A percentile compares a stretch with the other conserved stretches of the same genome.
These are phyloP conservation scores for Chaetoceros muelleri DNA, from an alignment of 108 stramenopile genomes.

Conservation along the genomic window DNA sequence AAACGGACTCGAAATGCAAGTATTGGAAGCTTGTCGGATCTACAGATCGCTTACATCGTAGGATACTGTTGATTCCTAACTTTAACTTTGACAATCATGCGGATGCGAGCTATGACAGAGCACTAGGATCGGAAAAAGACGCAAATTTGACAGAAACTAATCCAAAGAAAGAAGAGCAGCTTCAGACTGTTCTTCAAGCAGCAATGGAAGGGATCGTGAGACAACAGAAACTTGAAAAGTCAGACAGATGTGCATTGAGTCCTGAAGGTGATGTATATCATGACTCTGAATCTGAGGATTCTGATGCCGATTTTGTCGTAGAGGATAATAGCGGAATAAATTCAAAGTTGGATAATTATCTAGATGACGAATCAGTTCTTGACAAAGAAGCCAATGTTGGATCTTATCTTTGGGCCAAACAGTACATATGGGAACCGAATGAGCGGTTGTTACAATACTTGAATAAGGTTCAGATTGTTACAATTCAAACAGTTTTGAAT, in stretches of 20 bases:
- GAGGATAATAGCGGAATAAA: background rate
- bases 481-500: constrained; percentile 36
- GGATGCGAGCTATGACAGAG: constrained; percentile 56
- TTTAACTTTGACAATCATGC: constrained; percentile 45
- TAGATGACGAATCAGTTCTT: constrained; percentile 19
- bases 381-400: constrained; percentile 19
- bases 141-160: constrained; percentile 36
- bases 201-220: constrained; percentile 1
- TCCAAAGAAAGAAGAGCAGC: constrained; percentile 34
- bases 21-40: constrained; percentile 51
- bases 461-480: constrained; percentile 55
- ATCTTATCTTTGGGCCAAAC: constrained; percentile 61
- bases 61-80: constrained; percentile 46
- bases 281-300: constrained; percentile 18
- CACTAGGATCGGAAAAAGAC: constrained; percentile 53
- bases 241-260: no score
- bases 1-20: background rate
- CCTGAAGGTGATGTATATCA: constrained; percentile 37
- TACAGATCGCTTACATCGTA: constrained; percentile 58
- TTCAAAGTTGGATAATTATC: constrained; percentile 21
- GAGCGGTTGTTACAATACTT: constrained; percentile 60
- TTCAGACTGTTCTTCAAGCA: constrained; percentile 27
- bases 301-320: constrained; percentile 24
- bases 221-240: constrained; percentile 13
- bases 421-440: constrained; percentile 63